Evolutionary conservation across 306 rosid species (phyloP), one percentile per base, ranked within the genome.

Genomic region (Prosopis cineraria): DNA sequence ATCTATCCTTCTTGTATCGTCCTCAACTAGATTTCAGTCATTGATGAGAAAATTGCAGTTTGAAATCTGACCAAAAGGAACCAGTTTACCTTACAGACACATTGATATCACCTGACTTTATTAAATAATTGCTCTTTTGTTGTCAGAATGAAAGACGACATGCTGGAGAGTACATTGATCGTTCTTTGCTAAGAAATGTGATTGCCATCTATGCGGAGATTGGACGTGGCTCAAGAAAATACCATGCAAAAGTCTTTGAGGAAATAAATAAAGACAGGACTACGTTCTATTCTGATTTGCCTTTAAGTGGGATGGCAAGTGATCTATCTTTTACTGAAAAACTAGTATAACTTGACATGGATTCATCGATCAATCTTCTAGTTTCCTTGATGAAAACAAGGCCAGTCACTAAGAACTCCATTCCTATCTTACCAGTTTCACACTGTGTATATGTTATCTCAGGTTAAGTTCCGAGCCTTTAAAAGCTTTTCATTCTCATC

Each of bases 131-230:
- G n/a, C n/a, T n/a, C n/a, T n/a, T n/a, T n/a, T n/a, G n/a, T n/a
- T n/a, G n/a, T n/a, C n/a, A n/a, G n/a, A n/a, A n/a, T 75, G 89
- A 79, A 77, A 83, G 79, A 67, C 88, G 86, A 67, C 89, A 84
- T 34, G 91, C 89, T 58, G 94, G 89, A 78, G 89, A 85, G 85
- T 82, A 88, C 79, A 88, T 90, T 59, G 91, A 93, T 64, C 80
- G 77, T 73, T 86, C 86, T 80, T 66, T 93, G 66, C 71, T 90
- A 69, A 88, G 87, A 73, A 82, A 88, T 70, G 82, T 86, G 52
- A 74, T 90, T 71, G 89, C 83, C 78, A 79, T 90, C 74, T 87
- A 82, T 80, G 79, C 84, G 10, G 93, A 93, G 88, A 88, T 93
- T 31, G 93, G 91, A 24, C 82, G 82, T 77, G 87, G 77, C 59